Evolutionary conservation across 371 early-diverging fungal species (phyloP), one percentile per base, ranked within the genome.

Genomic region (Neoconidiobolus thromboides): DNA sequence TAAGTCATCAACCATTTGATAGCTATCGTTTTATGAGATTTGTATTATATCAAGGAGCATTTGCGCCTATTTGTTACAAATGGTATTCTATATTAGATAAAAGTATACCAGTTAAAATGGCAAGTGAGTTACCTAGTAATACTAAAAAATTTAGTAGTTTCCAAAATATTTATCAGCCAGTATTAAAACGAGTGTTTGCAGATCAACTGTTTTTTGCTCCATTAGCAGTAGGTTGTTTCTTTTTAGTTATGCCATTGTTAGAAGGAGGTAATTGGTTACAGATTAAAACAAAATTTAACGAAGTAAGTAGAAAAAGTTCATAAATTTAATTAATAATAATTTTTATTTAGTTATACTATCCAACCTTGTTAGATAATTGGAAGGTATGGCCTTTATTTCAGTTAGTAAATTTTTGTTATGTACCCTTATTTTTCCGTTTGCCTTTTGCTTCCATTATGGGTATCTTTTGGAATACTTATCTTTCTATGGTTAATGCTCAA

Each of bases 351-450:
- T 74, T 76, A 9, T 86, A 76, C 63, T 6, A 68, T 47, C 71
- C 80, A 0, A 82, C 87, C 0, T 63, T 89, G 56, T 71, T 69
- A n/a, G 79, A 84, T n/a, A 86, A 86, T 56, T 89, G 86, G 59
- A 75, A 75, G 12, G 70, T 89, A 0, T 89, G 90, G 90, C 89
- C 89, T 7, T 62, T 75, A 2, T 87, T 85, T 3, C 90, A 89
- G 65, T 66, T 76, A 3, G 67, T 89, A 26, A 89, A 88, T 66
- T 87, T 89, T 65, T 77, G 80, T 57, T 75, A 81, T 58, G 76
- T 87, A 67, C 90, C 90, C 0, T 62, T 85, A 39, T 71, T 73
- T 26, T 83, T 78, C 55, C 74, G 88, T 26, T 66, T 88, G 6
- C 87, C 89, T 1, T 85, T 88, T 65, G 81, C 81, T 48, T 82